A percentile compares a stretch with the other conserved stretches of the same genome.
These are phyloP conservation scores for Trichoderma asperelloides DNA, from an alignment of 495 filamentous ascomycete genomes.

Conservation along the genomic window DNA sequence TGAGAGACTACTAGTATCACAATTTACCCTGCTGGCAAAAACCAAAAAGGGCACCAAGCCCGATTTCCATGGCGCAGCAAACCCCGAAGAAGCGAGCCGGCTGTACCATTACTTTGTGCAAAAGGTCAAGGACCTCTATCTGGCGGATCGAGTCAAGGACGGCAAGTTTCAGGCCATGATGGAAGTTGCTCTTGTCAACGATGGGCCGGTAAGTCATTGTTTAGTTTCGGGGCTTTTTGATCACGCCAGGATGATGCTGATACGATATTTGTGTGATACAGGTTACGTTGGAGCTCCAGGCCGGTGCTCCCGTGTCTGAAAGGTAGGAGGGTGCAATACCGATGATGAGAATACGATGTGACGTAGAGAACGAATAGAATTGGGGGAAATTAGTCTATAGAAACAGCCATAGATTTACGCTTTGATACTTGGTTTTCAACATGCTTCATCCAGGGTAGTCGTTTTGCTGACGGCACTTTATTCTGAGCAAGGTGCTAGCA, in stretches of 20 bases:
- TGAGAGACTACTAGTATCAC: constrained; percentile 58
- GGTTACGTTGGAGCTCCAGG: constrained; percentile 29
- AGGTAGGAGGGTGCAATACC: background rate
- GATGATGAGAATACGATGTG: background rate
- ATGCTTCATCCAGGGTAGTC: too few relatives aligned
- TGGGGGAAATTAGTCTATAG: background rate
- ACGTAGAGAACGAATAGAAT: background rate
- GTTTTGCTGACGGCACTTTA: too few relatives aligned
- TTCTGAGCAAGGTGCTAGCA: too few relatives aligned
- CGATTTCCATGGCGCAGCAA: constrained; percentile 85
- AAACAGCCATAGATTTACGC: background rate
- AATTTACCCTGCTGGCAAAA: constrained; percentile 89
- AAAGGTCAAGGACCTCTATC: constrained; percentile 66
- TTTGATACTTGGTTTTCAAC: too few relatives aligned
- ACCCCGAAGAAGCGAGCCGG: constrained; percentile 61
- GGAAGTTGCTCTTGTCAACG: constrained; percentile 89
- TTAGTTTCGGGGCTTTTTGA: background rate
- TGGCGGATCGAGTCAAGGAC: constrained; percentile 73
- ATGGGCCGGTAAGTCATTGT: constrained; percentile 68
- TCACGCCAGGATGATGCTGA: background rate
- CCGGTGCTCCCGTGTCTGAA: background rate
- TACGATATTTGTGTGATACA: background rate
- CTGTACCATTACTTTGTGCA: constrained; percentile 76
- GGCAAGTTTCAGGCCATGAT: constrained; percentile 99
- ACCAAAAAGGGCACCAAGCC: constrained; percentile 94